Base-by-base conservation (phyloP, 2,329 filamentous ascomycete species). In the Sarocladiaceae sp. region DNA sequence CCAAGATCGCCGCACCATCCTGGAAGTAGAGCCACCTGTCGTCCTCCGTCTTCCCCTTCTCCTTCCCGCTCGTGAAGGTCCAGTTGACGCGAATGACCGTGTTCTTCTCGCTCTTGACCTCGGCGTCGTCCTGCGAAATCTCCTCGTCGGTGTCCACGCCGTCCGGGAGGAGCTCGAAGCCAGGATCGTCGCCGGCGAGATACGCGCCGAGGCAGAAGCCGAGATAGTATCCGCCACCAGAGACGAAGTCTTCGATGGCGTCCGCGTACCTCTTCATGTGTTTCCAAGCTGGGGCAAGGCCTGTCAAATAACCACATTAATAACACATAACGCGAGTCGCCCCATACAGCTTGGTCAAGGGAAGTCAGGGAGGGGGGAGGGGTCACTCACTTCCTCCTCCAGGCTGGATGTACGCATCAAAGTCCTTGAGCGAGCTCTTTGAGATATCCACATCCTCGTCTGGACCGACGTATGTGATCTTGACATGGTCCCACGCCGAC, bases 151-250 rank as follows among this genome's bases (percentile, higher is more conserved):
- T 35, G 6, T 52, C 43, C 3, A 37, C 37, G 0, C 50, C 53
- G 0, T 11, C 9, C 2, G 46, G 54, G 24, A 58, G 45, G 6
- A 58, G 45, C 6, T 34, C 48, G 21, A 55, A 53, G 1, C 55
- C 55, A 1, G 54, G 52, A 1, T 44, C 34, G 21, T 45, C 18
- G 21, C 53, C 55, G n/a, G 56, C 56, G 7, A 57, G 47, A 35
- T 53, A 58, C 15, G 56, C 54, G 5, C 56, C 56, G 16, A 58
- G 52, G 24, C 56, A 58, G 40, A 58, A 55, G 24, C 55, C 56
- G 7, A 58, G 33, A 35, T 56, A 58, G 11, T 47, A 48, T 7
- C 56, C 55, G 10, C 56, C 54, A 12, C 42, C 45, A 6, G 49
- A 24, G 15, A 58, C 49, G 45, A 53, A 58, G 15, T 50, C 24